phyloP scores from a whole-genome alignment of 495 filamentous ascomycete species.

The Xylaria venustula region DNA sequence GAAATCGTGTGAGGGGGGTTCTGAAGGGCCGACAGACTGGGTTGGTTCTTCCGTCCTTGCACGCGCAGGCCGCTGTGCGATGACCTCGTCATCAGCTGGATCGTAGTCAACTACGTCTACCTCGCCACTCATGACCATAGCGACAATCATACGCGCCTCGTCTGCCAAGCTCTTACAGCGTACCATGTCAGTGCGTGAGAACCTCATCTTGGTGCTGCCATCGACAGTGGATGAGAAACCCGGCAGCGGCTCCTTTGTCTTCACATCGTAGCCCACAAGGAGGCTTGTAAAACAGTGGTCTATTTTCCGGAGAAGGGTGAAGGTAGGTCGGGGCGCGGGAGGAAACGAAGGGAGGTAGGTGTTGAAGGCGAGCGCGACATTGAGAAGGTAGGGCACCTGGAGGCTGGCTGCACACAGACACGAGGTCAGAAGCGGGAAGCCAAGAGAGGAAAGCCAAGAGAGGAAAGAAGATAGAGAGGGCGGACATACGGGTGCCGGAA shows the following conservation, averaged over 20 bases:
- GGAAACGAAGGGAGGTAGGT: conserved; percentile 65
- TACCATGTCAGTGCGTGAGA: conserved; percentile 74
- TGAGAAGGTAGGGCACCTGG: conserved; percentile 81
- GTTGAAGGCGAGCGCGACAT: conserved; percentile 66
- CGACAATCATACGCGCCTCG: conserved; percentile 62
- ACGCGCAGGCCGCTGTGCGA: not conserved
- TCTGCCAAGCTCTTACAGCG: conserved; percentile 76
- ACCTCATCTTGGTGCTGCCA: conserved; percentile 24
- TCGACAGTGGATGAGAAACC: conserved; percentile 61
- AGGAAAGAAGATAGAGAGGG: not conserved
- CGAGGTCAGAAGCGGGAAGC: not conserved
- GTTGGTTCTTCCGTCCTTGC: not conserved
- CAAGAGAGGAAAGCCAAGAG: conserved; percentile 7
- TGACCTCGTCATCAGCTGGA: conserved; percentile 18
- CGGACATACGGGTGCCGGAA: conserved; percentile 71
- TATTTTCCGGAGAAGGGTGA: conserved; percentile 69
- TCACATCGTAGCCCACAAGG: conserved; percentile 62
- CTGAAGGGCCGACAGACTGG: not conserved
- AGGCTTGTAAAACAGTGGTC: conserved; percentile 75
- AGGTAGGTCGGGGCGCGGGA: conserved; percentile 62
- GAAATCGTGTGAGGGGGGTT: not conserved
- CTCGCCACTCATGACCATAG: conserved; percentile 57
- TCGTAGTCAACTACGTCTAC: conserved; percentile 28
- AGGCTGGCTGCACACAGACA: conserved; percentile 57
- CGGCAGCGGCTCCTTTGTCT: conserved; percentile 62